These are phyloP conservation scores for Talaromyces sp. DNA, from an alignment of 2,329 filamentous ascomycete genomes.

Conservation along the genomic window DNA sequence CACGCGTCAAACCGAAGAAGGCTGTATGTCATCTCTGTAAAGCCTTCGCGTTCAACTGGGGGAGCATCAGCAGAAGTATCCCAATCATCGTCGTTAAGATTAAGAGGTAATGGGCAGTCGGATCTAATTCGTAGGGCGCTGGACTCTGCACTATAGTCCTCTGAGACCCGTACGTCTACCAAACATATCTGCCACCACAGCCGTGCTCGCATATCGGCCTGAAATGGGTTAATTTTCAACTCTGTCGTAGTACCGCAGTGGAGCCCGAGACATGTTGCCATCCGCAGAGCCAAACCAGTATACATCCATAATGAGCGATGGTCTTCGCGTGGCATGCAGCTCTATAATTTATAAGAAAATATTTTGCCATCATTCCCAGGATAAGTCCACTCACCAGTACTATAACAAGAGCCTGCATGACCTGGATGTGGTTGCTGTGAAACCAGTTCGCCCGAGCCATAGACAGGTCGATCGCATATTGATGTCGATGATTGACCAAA, in stretches of 20 bases:
- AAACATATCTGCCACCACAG: constrained; percentile 15
- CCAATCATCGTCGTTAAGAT: constrained; percentile 6
- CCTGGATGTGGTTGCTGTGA: constrained; percentile 11
- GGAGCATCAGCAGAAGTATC: neutral
- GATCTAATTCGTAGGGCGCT: neutral
- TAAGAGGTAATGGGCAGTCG: constrained; percentile 1
- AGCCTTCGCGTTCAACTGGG: neutral
- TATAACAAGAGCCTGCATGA: constrained; percentile 13
- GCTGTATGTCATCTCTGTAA: constrained; percentile 7
- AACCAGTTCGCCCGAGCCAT: constrained; percentile 11
- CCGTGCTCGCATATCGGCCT: constrained; percentile 14
- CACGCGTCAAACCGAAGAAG: constrained; percentile 4
- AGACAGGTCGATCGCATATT: constrained; percentile 10
- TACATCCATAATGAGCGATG: constrained; percentile 12
- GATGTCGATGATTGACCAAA: constrained; percentile 2
- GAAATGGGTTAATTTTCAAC: constrained; percentile 12
- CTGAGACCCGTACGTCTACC: constrained; percentile 9
- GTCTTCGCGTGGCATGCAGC: constrained; percentile 11
- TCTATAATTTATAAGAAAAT: neutral
- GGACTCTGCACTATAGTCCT: constrained; percentile 5
- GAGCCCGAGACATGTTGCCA: constrained; percentile 13
- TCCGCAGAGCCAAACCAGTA: constrained; percentile 14
- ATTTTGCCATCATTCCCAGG: neutral
- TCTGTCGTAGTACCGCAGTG: constrained; percentile 11
- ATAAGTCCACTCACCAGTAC: constrained; percentile 11